Evolutionary conservation across 805 yeast genomes (phyloP).

Genomic region (Candida adriatica): DNA sequence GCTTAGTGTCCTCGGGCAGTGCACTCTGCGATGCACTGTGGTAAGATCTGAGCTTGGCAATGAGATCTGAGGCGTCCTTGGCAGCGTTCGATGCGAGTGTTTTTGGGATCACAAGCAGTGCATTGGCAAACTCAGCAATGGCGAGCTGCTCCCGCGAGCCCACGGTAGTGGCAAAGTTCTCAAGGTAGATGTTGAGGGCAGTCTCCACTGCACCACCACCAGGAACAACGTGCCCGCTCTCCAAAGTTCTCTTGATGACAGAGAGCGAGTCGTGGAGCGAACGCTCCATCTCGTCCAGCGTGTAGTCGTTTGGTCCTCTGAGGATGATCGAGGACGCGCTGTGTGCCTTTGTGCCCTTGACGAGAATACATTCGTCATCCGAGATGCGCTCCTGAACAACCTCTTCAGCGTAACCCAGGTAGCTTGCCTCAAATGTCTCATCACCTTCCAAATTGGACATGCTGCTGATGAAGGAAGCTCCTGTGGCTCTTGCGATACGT

Average conservation of each 20-base stretch:
- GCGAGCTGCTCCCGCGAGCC: conserved; percentile 98
- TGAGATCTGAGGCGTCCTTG: conserved; percentile 89
- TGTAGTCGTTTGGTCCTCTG: conserved; percentile 93
- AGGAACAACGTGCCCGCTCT: conserved; percentile 90
- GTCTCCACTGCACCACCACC: conserved; percentile 99
- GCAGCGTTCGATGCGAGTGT: conserved; percentile 97
- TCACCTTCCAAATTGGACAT: conserved; percentile 92
- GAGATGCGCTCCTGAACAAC: conserved; percentile 82
- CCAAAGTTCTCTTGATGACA: conserved; percentile 93
- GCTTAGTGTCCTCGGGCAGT: conserved; percentile 72
- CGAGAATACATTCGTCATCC: conserved; percentile 93
- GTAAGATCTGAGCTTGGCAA: conserved; percentile 91
- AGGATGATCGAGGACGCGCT: conserved; percentile 86
- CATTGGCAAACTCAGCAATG: conserved; percentile 93
- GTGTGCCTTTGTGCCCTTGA: conserved; percentile 90
- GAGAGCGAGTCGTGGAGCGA: conserved; percentile 90
- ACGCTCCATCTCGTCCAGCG: conserved; percentile 97
- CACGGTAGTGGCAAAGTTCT: conserved; percentile 95
- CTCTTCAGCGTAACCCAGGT: conserved; percentile 91
- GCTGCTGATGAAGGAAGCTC: conserved; percentile 82
- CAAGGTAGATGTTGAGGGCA: conserved; percentile 89
- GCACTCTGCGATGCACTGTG: conserved; percentile 94
- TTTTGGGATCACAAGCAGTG: conserved; percentile 88
- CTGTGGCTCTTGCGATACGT: conserved; percentile 96
- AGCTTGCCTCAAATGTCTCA: conserved; percentile 73